Base-by-base conservation (phyloP, 345 rosid genomes). In the rapeseed (Brassica napus) region DNA sequence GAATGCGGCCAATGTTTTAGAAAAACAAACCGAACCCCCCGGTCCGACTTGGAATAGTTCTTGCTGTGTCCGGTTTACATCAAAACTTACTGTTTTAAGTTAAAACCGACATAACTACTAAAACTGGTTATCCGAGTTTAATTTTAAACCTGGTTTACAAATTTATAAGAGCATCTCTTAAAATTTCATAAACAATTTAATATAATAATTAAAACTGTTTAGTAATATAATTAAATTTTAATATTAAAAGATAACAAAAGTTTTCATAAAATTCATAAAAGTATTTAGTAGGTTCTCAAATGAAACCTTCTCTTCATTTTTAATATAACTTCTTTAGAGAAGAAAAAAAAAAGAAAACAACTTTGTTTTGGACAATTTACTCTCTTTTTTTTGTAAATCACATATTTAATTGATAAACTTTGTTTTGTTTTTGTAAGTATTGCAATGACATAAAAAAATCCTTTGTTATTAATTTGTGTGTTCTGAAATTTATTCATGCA, bases 401-500 rank as follows among this genome's bases (percentile, higher is more conserved):
- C 54, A 47, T 47, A 14, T 3, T 47, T 12, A 47, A 47, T 47
- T 12, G 15, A 9, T 35, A 34, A 5, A 34, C 37, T 34, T 34
- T 34, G 8, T 34, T 34, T 34, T 34, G 8, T 34, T 34, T 34
- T 34, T 34, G 37, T 34, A 34, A 34, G 37, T 34, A 34, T 34
- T 34, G 37, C 52, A 3, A 44, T 44, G n/a, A 44, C 1, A 44
- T 44, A 11, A 44, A 12, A 44, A 1, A 11, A 11, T 44, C n/a
- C 4, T 11, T 14, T 52, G 58, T 52, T n/a, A n/a, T 2, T 14
- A 47, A 47, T 47, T 4, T 47, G 52, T n/a, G 6, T 4, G 1
- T 10, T 60, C 37, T 24, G 58, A 26, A 31, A 14, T 0, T 10
- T 64, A 4, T 31, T 59, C 8, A 1, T 11, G 65, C 75, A 95